Percentiles rank a stretch among this genome's conserved stretches.
Conservation (phyloP, 2,329 filamentous ascomycete genomes). For the Aureobasidium sp. region DNA sequence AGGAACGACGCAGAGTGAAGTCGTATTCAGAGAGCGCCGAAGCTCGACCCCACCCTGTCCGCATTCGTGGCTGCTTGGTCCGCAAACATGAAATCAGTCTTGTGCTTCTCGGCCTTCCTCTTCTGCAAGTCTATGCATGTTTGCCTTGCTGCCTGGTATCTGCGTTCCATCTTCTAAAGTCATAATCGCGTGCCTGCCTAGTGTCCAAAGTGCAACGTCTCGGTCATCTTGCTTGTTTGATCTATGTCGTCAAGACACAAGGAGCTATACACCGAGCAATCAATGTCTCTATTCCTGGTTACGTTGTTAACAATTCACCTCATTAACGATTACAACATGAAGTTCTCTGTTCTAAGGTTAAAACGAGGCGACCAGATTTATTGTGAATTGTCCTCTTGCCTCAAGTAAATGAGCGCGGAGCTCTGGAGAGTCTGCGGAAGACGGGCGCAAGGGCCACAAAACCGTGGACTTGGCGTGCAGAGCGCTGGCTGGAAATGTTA, state of each 20-base stretch:
- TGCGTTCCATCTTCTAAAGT: neutral
- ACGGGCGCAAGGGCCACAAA: neutral
- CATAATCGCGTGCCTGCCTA: neutral
- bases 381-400: neutral
- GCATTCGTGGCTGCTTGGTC: neutral
- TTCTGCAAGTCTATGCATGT: neutral
- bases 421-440: neutral
- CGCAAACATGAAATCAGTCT: neutral
- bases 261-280: too few species aligned
- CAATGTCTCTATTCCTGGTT: too few species aligned
- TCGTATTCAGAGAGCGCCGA: too few species aligned
- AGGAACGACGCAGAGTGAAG: neutral
- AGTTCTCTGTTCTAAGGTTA: too few species aligned
- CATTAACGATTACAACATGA: neutral
- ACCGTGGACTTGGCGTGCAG: constrained; percentile 1
- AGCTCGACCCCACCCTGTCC: neutral
- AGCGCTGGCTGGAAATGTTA: constrained; percentile 9
- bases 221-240: neutral
- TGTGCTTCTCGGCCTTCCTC: neutral
- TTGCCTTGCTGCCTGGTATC: neutral
- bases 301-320: too few species aligned
- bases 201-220: neutral
- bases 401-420: neutral
- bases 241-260: neutral
- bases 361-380: too few species aligned